Evolutionary conservation across 495 filamentous ascomycete genomes (phyloP), one percentile per base, ranked within the genome.

Genomic region (Hypoxylon cercidicola): DNA sequence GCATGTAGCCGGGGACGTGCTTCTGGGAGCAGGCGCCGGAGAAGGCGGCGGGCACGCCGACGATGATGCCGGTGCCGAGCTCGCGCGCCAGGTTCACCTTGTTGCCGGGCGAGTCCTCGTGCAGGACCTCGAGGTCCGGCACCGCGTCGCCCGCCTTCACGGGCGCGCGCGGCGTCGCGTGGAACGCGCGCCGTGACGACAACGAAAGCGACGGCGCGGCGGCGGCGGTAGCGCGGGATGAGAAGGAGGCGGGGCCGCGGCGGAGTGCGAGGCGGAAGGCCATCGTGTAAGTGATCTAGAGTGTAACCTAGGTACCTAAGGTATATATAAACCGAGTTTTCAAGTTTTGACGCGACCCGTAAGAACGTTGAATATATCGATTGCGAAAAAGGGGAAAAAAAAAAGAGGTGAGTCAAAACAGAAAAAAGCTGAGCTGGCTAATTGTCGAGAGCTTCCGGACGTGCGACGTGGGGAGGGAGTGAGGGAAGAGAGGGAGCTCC

Each of bases 41-140:
- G 80, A 93, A 97, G 15, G 93, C 95, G 10, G 91, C 95, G 0
- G 95, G 95, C 37, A 96, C 91, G 46, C 94, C 94, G 59, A 98
- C 85, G 69, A 98, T 89, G 55, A 97, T 76, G 41, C 88, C 92
- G 73, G 89, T 82, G 63, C 86, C 23, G 63, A 96, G 82, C 75
- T 92, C 90, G 66, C 89, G 84, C 67, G 87, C 86, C 54, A 99
- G 82, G 73, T 91, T 95, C 71, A 97, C 87, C 77, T 91, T 93
- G 83, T 92, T 95, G 44, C 90, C 93, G 7, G 85, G 85, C 3
- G 81, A 84, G 72, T 74, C 77, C 75, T 92, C 90, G 64, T 84
- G 79, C 50, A 90, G 81, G 20, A 81, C 75, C 53, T 87, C 82
- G 37, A 90, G 70, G 69, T 83, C 74, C 25, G 90, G 90, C 20